phyloP scores from a whole-genome alignment of 805 yeast genomes.

The Cyberlindnera mycetangii region DNA sequence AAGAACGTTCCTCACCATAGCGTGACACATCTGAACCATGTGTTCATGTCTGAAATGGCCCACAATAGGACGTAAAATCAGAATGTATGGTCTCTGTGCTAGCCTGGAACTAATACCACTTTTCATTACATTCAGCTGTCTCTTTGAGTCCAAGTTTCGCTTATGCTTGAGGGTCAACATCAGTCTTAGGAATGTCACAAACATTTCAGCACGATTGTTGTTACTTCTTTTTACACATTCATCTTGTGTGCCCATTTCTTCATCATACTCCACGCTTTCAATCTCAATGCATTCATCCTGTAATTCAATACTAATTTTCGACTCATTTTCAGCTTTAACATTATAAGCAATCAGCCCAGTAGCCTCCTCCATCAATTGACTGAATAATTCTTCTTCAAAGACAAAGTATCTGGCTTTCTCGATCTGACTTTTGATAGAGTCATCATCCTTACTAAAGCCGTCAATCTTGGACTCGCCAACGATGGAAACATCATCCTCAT shows the following conservation, averaged over 20 bases:
- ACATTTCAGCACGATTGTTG: constrained; percentile 34
- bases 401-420: constrained; percentile 66
- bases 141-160: constrained; percentile 31
- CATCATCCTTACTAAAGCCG: constrained; percentile 22
- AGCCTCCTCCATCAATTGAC: constrained; percentile 75
- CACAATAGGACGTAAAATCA: constrained; percentile 53
- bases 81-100: constrained; percentile 38
- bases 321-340: constrained; percentile 59
- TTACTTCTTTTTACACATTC: constrained; percentile 42
- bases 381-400: constrained; percentile 88
- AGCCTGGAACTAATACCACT: constrained; percentile 1
- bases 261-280: constrained; percentile 50
- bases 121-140: constrained; percentile 21
- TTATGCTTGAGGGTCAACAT: constrained; percentile 38
- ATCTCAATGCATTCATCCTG: constrained; percentile 68
- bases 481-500: constrained; percentile 47
- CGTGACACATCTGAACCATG: constrained; percentile 29
- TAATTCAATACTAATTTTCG: constrained; percentile 62
- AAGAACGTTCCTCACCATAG: constrained; percentile 15
- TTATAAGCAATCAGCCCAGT: constrained; percentile 63
- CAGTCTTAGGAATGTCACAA: constrained; percentile 33
- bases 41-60: constrained; percentile 57
- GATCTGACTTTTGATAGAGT: constrained; percentile 53
- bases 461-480: constrained; percentile 51
- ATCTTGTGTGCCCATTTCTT: constrained; percentile 30